phyloP scores from a whole-genome alignment of 1,284 basidiomycete species.

The Moesziomyces antarcticus region DNA sequence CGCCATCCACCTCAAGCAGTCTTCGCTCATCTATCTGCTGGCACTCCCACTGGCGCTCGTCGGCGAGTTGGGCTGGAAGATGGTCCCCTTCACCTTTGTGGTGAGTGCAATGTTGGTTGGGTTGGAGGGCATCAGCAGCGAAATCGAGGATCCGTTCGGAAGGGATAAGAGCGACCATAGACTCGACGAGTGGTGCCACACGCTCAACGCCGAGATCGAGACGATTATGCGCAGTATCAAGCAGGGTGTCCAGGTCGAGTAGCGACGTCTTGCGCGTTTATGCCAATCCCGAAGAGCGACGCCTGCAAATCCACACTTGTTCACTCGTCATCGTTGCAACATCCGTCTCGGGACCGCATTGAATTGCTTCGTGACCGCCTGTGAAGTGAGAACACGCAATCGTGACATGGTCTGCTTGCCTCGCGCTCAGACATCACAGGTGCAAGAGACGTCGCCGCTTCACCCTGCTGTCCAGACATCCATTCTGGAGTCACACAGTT shows the following conservation, averaged over 20 bases:
- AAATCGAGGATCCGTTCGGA: constrained; percentile 84
- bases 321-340: too few species aligned
- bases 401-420: too few species aligned
- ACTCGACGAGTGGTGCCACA: constrained; percentile 33
- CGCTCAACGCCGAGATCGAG: constrained; percentile 21
- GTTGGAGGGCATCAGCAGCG: constrained; percentile 89
- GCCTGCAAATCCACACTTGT: too few species aligned
- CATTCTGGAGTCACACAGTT: too few species aligned
- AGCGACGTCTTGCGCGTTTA: background rate
- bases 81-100: constrained; percentile 77
- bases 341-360: too few species aligned
- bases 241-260: constrained; percentile 15
- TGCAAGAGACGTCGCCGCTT: too few species aligned
- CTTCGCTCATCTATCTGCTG: constrained; percentile 70
- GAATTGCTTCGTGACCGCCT: too few species aligned
- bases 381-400: too few species aligned
- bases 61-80: constrained; percentile 70
- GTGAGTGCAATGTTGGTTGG: constrained; percentile 91
- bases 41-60: constrained; percentile 32
- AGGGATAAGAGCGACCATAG: constrained; percentile 54
- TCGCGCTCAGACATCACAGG: too few species aligned
- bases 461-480: too few species aligned
- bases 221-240: constrained; percentile 17
- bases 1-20: constrained; percentile 88
- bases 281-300: too few species aligned